These are phyloP conservation scores for Cetraspora pellucida DNA, from an alignment of 192 early-diverging fungal genomes.

Conservation along the genomic window DNA sequence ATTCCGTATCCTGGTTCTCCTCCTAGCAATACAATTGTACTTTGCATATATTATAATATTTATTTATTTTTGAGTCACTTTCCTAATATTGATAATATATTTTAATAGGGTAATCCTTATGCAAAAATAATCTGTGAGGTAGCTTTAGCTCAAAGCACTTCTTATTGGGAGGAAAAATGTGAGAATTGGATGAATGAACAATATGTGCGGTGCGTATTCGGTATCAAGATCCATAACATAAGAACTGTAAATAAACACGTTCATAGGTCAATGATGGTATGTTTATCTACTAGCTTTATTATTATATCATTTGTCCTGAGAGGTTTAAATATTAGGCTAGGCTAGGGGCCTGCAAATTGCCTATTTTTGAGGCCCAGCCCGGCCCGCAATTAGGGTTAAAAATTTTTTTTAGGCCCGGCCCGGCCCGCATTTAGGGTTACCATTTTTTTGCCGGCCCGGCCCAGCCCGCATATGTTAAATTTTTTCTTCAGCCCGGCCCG, in stretches of 20 bases:
- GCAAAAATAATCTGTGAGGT: slow-evolving; percentile 20
- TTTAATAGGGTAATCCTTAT: slow-evolving; percentile 14
- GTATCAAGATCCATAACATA: not conserved
- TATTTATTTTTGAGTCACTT: slow-evolving; percentile 9
- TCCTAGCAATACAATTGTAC: not conserved
- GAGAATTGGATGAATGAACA: not conserved
- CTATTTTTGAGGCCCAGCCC: no score
- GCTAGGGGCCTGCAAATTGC: no score
- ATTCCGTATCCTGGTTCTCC: not conserved
- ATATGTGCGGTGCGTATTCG: slow-evolving; percentile 21
- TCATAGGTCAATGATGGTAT: slow-evolving; percentile 15
- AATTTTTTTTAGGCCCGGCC: no score
- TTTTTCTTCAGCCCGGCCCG: no score
- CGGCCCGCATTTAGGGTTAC: no score
- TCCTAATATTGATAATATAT: slow-evolving; percentile 27
- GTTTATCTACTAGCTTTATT: not conserved
- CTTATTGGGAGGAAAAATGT: not conserved
- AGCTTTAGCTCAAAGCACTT: not conserved
- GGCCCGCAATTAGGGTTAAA: no score
- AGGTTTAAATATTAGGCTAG: slow-evolving; percentile 25
- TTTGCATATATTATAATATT: slow-evolving; percentile 8
- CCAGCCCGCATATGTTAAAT: no score
- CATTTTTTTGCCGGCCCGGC: no score
- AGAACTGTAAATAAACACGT: no score
- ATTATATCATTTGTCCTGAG: not conserved